Conservation (phyloP, 192 early-diverging fungal genomes). For the Podila epigama region DNA sequence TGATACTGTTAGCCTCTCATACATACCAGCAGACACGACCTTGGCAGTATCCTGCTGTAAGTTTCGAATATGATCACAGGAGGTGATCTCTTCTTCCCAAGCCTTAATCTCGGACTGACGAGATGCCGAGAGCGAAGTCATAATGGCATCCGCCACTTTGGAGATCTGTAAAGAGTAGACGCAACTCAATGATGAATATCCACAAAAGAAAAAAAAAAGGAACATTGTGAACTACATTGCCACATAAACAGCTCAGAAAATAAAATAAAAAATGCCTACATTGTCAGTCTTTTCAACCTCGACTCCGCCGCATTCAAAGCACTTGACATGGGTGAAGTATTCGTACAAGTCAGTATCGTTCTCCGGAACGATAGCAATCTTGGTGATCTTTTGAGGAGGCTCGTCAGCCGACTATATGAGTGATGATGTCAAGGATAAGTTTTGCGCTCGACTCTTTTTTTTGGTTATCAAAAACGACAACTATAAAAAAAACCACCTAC, state of each 20-base stretch:
- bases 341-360: slow-evolving; percentile 78
- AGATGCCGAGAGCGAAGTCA: slow-evolving; percentile 81
- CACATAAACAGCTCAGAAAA: not conserved
- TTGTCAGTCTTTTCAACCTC: slow-evolving; percentile 66
- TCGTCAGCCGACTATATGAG: slow-evolving; percentile 53
- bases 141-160: slow-evolving; percentile 69
- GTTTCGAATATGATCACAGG: slow-evolving; percentile 81
- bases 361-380: slow-evolving; percentile 87
- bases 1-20: slow-evolving; percentile 3
- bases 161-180: slow-evolving; percentile 62
- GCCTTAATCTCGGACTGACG: slow-evolving; percentile 90
- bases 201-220: not conserved
- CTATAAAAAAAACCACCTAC: slow-evolving; percentile 22
- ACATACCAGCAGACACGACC: slow-evolving; percentile 52
- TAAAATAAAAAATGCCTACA: slow-evolving; percentile 46
- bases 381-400: slow-evolving; percentile 91
- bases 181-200: no score
- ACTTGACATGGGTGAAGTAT: slow-evolving; percentile 74
- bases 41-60: slow-evolving; percentile 70
- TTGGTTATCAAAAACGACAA: not conserved
- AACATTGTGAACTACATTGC: not conserved
- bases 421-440: slow-evolving; percentile 9
- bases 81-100: slow-evolving; percentile 87
- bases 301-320: slow-evolving; percentile 77
- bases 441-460: not conserved